phyloP scores from a whole-genome alignment of 2,329 filamentous ascomycete species.

The Scedosporium aurantiacum region DNA sequence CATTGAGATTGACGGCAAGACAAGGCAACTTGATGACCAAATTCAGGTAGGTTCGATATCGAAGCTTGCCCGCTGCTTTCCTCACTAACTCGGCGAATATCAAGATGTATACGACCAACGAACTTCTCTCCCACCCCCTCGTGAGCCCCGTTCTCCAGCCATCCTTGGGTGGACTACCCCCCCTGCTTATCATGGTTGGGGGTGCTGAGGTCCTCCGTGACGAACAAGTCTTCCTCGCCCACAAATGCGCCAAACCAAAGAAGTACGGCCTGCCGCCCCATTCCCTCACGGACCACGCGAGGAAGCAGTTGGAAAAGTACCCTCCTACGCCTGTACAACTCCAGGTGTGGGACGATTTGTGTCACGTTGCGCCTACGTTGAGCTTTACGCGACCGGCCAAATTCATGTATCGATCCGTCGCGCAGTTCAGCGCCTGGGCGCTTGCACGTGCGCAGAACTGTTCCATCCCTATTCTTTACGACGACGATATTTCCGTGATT shows the following conservation, averaged over 20 bases:
- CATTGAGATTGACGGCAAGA: slow-evolving; percentile 59
- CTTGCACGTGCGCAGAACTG: slow-evolving; percentile 71
- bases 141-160: slow-evolving; percentile 85
- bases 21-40: slow-evolving; percentile 73
- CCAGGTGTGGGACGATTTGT: slow-evolving; percentile 92
- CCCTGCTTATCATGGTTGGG: slow-evolving; percentile 74
- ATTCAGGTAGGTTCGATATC: slow-evolving; percentile 55
- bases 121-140: slow-evolving; percentile 72
- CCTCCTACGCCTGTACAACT: slow-evolving; percentile 83
- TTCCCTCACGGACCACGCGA: slow-evolving; percentile 51
- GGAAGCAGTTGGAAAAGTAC: slow-evolving; percentile 51
- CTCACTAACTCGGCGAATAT: slow-evolving; percentile 21
- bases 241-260: slow-evolving; percentile 80
- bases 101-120: slow-evolving; percentile 69
- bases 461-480: slow-evolving; percentile 70
- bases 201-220: slow-evolving; percentile 84
- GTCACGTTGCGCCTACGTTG: slow-evolving; percentile 84
- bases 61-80: background rate
- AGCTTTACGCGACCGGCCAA: slow-evolving; percentile 95
- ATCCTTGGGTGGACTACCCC: slow-evolving; percentile 79
- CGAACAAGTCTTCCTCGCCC: slow-evolving; percentile 89
- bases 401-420: slow-evolving; percentile 85
- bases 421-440: slow-evolving; percentile 89
- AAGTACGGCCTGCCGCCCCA: slow-evolving; percentile 61
- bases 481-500: slow-evolving; percentile 66